Base-by-base conservation (phyloP, 2,329 filamentous ascomycete species). In the Paecilomyces sp. region DNA sequence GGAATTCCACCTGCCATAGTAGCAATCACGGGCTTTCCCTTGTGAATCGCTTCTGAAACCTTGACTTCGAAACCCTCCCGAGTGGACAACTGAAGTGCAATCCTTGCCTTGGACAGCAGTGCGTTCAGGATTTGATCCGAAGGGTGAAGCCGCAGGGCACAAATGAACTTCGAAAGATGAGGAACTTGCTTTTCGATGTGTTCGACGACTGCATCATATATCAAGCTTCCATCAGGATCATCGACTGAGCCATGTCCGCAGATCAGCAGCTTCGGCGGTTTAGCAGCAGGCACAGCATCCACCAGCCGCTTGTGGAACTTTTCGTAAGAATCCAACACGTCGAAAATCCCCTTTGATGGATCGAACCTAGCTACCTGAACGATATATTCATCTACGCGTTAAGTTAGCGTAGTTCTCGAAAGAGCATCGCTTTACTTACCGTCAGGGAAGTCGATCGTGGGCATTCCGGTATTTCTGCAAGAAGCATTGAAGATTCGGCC, bases 61-160 rank as follows among this genome's bases (percentile, higher is more conserved):
- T 94, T 94, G 66, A 94, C 88, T 74, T 94, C 90, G 66, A 94
- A 94, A 0, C 90, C 90, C 70, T 94, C 90, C 36, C 89, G 84
- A 0, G 88, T 92, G 2, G 89, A 92, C 5, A 94, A 84, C 73
- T 94, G 90, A 7, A 94, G 81, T 0, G 88, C 88, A 7, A 92
- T 84, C 59, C 87, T 84, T 0, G 89, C 86, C 56, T 88, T 87
- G 41, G 87, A 85, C 62, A 94, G 82, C 51, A 94, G 78, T 0
- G 86, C 85, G 72, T 94, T 92, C 66, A 94, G 84, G 22, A 92
- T 80, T 73, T 94, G 90, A 67, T 94, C 90, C 11, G 87, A 89
- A 30, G 90, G 88, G 0, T 88, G 85, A 1, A 94, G 80, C 18
- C 90, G 87, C 82, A 92, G 89, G 66, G 92, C 83, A 65, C 89